These are phyloP conservation scores for Ustilago cynodontis DNA, from an alignment of 1,284 basidiomycete species.

Conservation along the genomic window DNA sequence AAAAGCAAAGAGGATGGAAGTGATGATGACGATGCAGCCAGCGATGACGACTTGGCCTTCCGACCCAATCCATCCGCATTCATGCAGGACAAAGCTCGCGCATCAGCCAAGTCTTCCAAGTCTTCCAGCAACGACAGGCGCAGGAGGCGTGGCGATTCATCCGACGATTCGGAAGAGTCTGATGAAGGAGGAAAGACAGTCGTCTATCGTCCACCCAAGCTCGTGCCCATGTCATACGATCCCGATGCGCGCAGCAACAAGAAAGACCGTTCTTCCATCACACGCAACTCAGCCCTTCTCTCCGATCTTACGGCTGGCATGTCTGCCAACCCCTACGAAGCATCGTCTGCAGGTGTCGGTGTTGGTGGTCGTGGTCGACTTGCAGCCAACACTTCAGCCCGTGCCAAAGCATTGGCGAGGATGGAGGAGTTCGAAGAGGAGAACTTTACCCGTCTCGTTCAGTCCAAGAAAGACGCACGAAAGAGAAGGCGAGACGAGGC, in stretches of 20 bases:
- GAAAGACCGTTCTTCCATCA: slow-evolving; percentile 53
- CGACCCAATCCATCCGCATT: slow-evolving; percentile 80
- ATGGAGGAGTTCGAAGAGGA: slow-evolving; percentile 95
- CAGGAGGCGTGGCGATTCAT: slow-evolving; percentile 58
- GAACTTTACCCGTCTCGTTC: slow-evolving; percentile 90
- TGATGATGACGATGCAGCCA: slow-evolving; percentile 72
- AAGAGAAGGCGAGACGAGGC: slow-evolving; percentile 87
- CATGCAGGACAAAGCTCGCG: slow-evolving; percentile 49
- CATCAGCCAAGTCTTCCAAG: slow-evolving; percentile 16
- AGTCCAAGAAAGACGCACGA: slow-evolving; percentile 88
- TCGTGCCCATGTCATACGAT: slow-evolving; percentile 90
- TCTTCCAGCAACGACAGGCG: slow-evolving; percentile 63
- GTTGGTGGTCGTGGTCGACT: slow-evolving; percentile 49
- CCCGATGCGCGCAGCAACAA: slow-evolving; percentile 75
- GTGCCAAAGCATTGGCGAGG: slow-evolving; percentile 82
- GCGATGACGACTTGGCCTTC: slow-evolving; percentile 83
- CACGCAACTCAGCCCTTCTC: slow-evolving; percentile 62
- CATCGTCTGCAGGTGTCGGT: slow-evolving; percentile 62
- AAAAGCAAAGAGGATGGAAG: slow-evolving; percentile 61
- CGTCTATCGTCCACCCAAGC: slow-evolving; percentile 89
- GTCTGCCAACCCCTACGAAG: slow-evolving; percentile 67
- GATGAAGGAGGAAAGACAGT: slow-evolving; percentile 39
- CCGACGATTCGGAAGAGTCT: slow-evolving; percentile 56
- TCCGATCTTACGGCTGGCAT: slow-evolving; percentile 64
- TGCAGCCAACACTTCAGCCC: slow-evolving; percentile 71